phyloP scores from a whole-genome alignment of 768 basidiomycete genomes.

The Boletellus emodensis region DNA sequence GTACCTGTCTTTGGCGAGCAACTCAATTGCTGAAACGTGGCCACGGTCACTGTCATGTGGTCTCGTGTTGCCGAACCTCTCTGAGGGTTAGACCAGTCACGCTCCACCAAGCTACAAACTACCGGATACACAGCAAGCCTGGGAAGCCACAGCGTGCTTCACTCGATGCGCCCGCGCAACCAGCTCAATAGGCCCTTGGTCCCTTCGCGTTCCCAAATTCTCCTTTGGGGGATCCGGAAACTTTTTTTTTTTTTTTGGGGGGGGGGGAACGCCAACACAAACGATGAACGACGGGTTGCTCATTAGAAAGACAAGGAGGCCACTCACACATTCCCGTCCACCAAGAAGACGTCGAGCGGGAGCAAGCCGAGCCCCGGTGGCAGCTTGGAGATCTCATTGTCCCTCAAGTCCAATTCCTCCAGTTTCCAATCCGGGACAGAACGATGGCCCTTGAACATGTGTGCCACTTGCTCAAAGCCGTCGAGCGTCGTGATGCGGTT shows the following conservation, averaged over 20 bases:
- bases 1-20: too few species aligned
- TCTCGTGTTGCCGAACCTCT: too few species aligned
- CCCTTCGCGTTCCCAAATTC: slow-evolving; percentile 85
- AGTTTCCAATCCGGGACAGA: slow-evolving; percentile 66
- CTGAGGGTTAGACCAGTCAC: neutral
- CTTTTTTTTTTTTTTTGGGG: slow-evolving; percentile 52
- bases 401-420: slow-evolving; percentile 78
- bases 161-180: slow-evolving; percentile 73
- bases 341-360: slow-evolving; percentile 75
- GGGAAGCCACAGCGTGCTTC: slow-evolving; percentile 4
- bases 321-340: slow-evolving; percentile 80
- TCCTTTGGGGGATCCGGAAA: slow-evolving; percentile 75
- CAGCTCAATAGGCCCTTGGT: slow-evolving; percentile 78
- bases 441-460: slow-evolving; percentile 61
- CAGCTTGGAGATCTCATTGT: slow-evolving; percentile 73
- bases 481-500: slow-evolving; percentile 61
- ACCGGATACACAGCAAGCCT: slow-evolving; percentile 1
- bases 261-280: neutral
- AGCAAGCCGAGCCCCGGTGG: slow-evolving; percentile 68
- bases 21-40: too few species aligned
- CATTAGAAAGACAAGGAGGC: neutral
- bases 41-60: too few species aligned
- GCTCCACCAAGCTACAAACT: neutral
- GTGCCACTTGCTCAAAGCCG: slow-evolving; percentile 59
- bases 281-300: neutral